Base-by-base conservation (phyloP, 179 eudicot genomes). In the Vitellaria paradoxa region DNA sequence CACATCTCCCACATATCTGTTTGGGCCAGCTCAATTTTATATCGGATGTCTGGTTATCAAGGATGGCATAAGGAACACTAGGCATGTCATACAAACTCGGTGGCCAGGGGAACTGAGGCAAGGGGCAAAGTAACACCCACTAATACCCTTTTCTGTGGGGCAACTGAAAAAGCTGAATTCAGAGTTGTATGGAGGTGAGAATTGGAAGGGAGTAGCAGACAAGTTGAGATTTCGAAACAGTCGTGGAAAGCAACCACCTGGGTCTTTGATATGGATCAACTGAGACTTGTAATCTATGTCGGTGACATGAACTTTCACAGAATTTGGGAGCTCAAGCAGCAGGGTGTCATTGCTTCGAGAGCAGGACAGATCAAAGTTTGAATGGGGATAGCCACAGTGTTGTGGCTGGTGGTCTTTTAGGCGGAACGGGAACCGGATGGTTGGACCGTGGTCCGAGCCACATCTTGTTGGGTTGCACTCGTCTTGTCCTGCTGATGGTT, bases 301-400 rank as follows among this genome's bases (percentile, higher is more conserved):
- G 6, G 15, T 11, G 5, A 73, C 76, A 6, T 4, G 7, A 3
- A 10, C 66, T 6, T 37, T 7, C 26, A 73, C 66, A 7, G 65
- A 56, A 12, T 1, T 0, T n/a, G 76, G 66, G 17, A 57, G 65
- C 17, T 55, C 15, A 8, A 72, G 65, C 9, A 72, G 4, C 5
- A 65, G 12, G 52, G 6, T 0, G 21, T 7, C 10, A 5, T 0
- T 10, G 17, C 9, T 10, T 1, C 13, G 63, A 55, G 24, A 18
- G 75, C 75, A 72, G 12, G 75, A 72, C 23, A 72, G 75, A 5
- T 72, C 65, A 13, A 72, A 72, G 9, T 30, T 52, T 30, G 37
- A 30, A 30, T 30, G 37, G 0, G 65, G 76, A 2, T 5, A 37
- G 1, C 76, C 65, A 0, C 76, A 37, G 24, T 10, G 64, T 0